A percentile compares a stretch with the other conserved stretches of the same genome.
phyloP scores from a whole-genome alignment of 345 rosid species.

The Aurinia saxatilis region DNA sequence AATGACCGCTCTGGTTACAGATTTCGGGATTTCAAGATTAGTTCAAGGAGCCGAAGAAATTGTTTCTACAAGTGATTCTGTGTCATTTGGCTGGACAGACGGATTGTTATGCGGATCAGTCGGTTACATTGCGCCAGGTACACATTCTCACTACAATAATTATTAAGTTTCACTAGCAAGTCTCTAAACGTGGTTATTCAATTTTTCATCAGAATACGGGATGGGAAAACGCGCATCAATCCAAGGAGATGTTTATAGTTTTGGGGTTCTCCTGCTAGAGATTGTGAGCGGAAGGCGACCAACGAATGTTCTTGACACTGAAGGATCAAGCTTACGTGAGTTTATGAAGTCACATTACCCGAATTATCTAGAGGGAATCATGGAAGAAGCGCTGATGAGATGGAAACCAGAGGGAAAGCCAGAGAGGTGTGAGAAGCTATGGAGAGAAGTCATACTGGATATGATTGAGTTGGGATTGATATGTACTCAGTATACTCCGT shows the following conservation, averaged over 20 bases:
- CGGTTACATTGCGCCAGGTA: conserved; percentile 97
- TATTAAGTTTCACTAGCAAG: not conserved
- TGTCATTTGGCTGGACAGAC: conserved; percentile 60
- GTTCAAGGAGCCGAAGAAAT: conserved; percentile 41
- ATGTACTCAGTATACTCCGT: conserved; percentile 69
- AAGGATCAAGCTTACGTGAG: conserved; percentile 69
- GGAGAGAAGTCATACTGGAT: conserved; percentile 62
- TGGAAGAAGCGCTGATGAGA: conserved; percentile 50
- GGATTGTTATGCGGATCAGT: conserved; percentile 78
- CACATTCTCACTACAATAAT: not conserved
- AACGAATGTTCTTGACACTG: conserved; percentile 46
- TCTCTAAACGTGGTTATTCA: not conserved
- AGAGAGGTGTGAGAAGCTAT: conserved; percentile 25
- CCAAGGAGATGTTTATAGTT: conserved; percentile 85
- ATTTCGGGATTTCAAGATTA: conserved; percentile 79
- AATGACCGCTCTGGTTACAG: conserved; percentile 83
- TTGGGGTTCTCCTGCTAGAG: conserved; percentile 74
- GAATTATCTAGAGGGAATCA: conserved; percentile 44
- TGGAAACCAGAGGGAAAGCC: conserved; percentile 34
- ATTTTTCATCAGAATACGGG: conserved; percentile 56
- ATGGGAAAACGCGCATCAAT: conserved; percentile 72
- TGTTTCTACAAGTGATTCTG: conserved; percentile 33
- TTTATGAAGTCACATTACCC: conserved; percentile 75
- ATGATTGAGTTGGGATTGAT: conserved; percentile 73
- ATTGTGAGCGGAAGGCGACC: conserved; percentile 69